Base-by-base conservation (phyloP, 352 stramenopile species). In the Globisporangium lucens region DNA sequence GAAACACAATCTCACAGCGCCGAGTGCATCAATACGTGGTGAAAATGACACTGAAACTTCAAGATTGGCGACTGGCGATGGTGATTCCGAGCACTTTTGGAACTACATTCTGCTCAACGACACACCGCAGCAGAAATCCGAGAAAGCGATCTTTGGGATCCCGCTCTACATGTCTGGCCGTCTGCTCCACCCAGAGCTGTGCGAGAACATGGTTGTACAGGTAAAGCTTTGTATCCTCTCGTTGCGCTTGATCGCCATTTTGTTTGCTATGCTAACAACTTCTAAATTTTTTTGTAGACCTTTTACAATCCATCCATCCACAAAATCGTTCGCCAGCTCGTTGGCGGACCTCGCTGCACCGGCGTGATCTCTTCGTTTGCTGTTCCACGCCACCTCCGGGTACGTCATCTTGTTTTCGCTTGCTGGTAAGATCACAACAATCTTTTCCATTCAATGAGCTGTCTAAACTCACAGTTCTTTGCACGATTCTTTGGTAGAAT, bases 291-390 rank as follows among this genome's bases (percentile, higher is more conserved):
- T 51, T 15, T 69, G 0, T 68, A 95, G 79, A 87, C 88, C 2
- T 95, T 87, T 62, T 95, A 89, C 73, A 93, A 91, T 51, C 85
- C 85, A 27, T 92, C 84, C 13, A 95, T 95, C 61, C 83, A 94
- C 69, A 92, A 92, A 60, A 94, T 95, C 66, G 70, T 94, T 53
- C 84, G 83, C 0, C 88, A 95, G 59, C 65, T 95, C 1, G 85
- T 94, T 10, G 88, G 88, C 35, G 86, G 85, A 0, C 84, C 83
- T 57, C 82, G 82, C 10, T 91, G 85, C 71, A 94, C 88, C 0
- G 85, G 88, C 15, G 70, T 89, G n/a, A 88, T 94, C 66, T 79
- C 79, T 30, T 89, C 72, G 0, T 90, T 85, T 56, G 73, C 66
- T 0, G 63, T 94, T 15, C 84, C 86, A 22, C 67, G 51, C 20